Percentiles rank a stretch among this genome's conserved stretches.
Evolutionary conservation across 2,329 filamentous ascomycete genomes (phyloP).

Genomic region (Drechmeria coniospora): DNA sequence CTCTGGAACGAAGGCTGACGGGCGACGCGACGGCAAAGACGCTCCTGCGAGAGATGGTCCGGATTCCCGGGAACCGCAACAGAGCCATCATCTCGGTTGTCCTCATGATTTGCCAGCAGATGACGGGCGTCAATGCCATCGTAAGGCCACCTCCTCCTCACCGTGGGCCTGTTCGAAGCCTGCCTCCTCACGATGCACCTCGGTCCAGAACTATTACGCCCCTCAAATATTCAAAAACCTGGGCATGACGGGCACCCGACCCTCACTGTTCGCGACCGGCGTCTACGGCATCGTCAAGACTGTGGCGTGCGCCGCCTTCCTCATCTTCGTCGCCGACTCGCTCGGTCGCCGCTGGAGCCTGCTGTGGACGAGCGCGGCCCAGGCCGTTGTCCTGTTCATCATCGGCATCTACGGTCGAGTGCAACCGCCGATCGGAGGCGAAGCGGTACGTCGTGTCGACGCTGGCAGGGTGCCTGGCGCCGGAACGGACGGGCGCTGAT

Average conservation of each 20-base stretch:
- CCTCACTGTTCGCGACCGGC: slow-evolving; percentile 55
- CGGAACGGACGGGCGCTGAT: neutral
- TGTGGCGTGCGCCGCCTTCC: slow-evolving; percentile 44
- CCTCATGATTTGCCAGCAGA: slow-evolving; percentile 54
- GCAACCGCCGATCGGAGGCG: slow-evolving; percentile 36
- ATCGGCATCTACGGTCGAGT: slow-evolving; percentile 57
- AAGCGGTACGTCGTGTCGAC: slow-evolving; percentile 19
- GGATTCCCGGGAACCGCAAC: slow-evolving; percentile 44
- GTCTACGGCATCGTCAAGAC: slow-evolving; percentile 62
- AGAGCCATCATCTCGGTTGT: slow-evolving; percentile 46
- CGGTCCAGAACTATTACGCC: slow-evolving; percentile 46
- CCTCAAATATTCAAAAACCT: slow-evolving; percentile 54
- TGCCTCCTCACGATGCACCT: neutral
- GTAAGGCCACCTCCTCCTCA: slow-evolving; percentile 20
- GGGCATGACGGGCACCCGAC: slow-evolving; percentile 39
- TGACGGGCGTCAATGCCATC: slow-evolving; percentile 45
- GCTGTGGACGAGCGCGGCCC: slow-evolving; percentile 48
- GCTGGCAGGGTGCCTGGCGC: neutral
- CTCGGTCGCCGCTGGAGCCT: slow-evolving; percentile 47
- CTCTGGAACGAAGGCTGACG: slow-evolving; percentile 42
- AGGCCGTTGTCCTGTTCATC: slow-evolving; percentile 50
- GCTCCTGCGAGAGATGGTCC: slow-evolving; percentile 48
- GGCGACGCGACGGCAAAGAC: slow-evolving; percentile 38
- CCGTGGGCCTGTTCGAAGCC: neutral
- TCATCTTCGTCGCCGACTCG: slow-evolving; percentile 53